These are phyloP conservation scores for Nymphaea colorata DNA, from an alignment of 164 flowering plant genomes.

Conservation along the genomic window DNA sequence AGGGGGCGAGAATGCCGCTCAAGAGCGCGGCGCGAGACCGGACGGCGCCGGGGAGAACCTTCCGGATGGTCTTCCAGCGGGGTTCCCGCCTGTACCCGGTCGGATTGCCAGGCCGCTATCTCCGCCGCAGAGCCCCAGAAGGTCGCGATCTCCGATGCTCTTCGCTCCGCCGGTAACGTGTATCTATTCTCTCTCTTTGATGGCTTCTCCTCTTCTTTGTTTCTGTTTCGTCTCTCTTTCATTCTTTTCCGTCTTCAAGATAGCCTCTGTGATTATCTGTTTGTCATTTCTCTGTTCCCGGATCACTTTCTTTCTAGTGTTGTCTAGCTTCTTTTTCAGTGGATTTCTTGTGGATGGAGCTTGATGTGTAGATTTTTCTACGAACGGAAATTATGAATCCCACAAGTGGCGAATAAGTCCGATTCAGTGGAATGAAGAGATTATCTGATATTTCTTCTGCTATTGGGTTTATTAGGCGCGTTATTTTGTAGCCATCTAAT, in stretches of 20 bases:
- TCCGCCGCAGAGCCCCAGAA: constrained; percentile 50
- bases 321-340: no score
- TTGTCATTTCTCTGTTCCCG: not conserved
- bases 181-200: not conserved
- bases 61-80: constrained; percentile 13
- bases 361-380: no score
- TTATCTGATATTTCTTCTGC: no score
- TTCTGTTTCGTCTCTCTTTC: not conserved
- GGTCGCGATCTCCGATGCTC: constrained; percentile 49
- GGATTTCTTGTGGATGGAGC: no score
- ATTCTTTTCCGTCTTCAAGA: no score
- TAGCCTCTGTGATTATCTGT: not conserved
- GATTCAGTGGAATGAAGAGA: no score
- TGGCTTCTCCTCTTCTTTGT: no score
- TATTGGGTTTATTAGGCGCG: no score
- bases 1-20: constrained; percentile 13
- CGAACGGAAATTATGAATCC: no score
- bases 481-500: no score
- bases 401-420: no score
- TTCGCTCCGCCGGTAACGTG: constrained; percentile 60
- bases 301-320: no score
- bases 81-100: constrained; percentile 8
- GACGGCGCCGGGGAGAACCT: constrained; percentile 17
- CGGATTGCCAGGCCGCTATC: constrained; percentile 20
- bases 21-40: not conserved